Conservation (phyloP, 179 eudicot genomes). For the Sideroxylon spinosum region DNA sequence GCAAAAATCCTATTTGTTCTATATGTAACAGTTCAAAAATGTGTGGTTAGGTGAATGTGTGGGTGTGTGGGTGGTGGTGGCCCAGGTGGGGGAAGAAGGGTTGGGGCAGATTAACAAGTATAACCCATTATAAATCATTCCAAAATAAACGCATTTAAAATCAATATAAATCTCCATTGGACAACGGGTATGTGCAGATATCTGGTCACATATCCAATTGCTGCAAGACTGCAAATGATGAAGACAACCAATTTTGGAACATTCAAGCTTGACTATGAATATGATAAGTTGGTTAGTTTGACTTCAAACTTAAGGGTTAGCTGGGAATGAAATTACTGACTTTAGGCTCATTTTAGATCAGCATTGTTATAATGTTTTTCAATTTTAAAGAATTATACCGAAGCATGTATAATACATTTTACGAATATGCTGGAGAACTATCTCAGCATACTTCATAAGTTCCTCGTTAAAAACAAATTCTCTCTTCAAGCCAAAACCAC, state of each 20-base stretch:
- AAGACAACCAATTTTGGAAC: no score
- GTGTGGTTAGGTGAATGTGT: no score
- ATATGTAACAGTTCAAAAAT: no score
- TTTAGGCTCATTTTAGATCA: background rate
- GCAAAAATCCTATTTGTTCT: background rate
- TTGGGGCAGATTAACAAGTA: no score
- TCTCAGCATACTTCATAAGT: background rate
- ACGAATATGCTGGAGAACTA: background rate
- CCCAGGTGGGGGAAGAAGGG: no score
- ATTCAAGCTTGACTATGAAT: background rate
- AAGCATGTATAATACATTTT: background rate
- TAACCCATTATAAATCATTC: no score
- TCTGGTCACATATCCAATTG: background rate
- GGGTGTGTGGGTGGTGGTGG: no score
- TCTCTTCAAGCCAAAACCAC: background rate
- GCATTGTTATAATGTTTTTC: background rate
- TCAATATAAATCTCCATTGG: no score
- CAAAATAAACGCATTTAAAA: no score
- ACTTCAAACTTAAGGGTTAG: background rate
- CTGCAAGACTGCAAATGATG: background rate
- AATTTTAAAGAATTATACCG: background rate
- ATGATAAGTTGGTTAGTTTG: background rate
- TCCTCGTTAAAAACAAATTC: background rate
- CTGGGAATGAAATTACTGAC: no score
- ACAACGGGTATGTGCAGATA: background rate